A percentile compares a stretch with the other conserved stretches of the same genome.
Evolutionary conservation across 2,329 filamentous ascomycete genomes (phyloP).

Genomic region (Bipolaris zeicola): DNA sequence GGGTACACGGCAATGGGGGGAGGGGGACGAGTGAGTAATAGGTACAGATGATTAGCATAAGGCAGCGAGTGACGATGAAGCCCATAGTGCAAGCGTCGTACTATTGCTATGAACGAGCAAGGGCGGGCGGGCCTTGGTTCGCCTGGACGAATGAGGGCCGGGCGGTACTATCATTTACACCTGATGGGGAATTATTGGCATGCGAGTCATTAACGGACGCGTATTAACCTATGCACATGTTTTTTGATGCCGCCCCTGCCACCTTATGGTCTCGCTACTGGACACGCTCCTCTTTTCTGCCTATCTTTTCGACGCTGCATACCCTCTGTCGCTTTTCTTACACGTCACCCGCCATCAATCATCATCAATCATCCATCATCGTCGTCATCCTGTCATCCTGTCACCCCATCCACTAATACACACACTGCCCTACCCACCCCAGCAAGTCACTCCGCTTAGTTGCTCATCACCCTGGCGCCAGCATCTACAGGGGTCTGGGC

Average conservation of each 20-base stretch:
- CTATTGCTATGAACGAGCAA: slow-evolving; percentile 35
- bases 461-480: not conserved
- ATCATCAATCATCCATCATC: slow-evolving; percentile 5
- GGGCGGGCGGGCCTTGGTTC: slow-evolving; percentile 26
- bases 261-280: slow-evolving; percentile 22
- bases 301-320: slow-evolving; percentile 25
- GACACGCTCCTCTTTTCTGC: slow-evolving; percentile 16
- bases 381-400: not conserved
- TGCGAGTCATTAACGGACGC: slow-evolving; percentile 38
- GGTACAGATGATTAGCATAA: slow-evolving; percentile 28
- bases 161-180: slow-evolving; percentile 36
- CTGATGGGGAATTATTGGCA: slow-evolving; percentile 28
- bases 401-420: not conserved
- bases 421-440: no score
- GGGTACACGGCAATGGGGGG: no score
- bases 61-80: slow-evolving; percentile 23
- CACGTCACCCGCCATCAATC: slow-evolving; percentile 24
- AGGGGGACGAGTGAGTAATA: not conserved
- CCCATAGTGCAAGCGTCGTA: slow-evolving; percentile 30
- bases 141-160: slow-evolving; percentile 30
- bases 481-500: slow-evolving; percentile 8
- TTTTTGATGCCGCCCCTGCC: slow-evolving; percentile 24
- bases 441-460: not conserved
- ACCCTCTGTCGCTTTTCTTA: slow-evolving; percentile 19
- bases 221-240: slow-evolving; percentile 28